phyloP scores from a whole-genome alignment of 305 asterid genomes.

The Fraxinus paxiana region DNA sequence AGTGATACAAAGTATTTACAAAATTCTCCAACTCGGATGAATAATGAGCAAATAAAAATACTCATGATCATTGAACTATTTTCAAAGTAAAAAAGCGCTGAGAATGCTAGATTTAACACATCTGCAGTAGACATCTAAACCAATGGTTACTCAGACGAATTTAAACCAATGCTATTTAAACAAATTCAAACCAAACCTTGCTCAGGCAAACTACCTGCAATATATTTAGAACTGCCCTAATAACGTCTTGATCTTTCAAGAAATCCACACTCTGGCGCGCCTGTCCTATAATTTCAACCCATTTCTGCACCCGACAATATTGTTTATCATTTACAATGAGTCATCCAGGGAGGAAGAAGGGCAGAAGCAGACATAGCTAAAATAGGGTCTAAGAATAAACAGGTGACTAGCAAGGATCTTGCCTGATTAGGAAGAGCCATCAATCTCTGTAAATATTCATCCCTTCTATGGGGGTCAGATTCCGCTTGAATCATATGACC shows the following conservation, averaged over 20 bases:
- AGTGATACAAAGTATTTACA: not conserved
- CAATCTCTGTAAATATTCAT: constrained; percentile 79
- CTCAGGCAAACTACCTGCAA: constrained; percentile 64
- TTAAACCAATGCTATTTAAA: not conserved
- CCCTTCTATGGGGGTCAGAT: constrained; percentile 81
- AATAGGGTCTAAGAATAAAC: constrained; percentile 5
- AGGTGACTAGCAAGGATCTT: constrained; percentile 17
- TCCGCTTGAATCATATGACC: constrained; percentile 95
- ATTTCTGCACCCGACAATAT: constrained; percentile 56
- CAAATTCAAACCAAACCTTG: not conserved
- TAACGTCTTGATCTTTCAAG: constrained; percentile 84
- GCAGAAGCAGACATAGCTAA: not conserved
- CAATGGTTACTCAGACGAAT: constrained; percentile 2
- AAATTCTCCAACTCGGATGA: not conserved
- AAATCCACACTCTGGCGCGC: constrained; percentile 83
- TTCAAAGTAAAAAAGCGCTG: not conserved
- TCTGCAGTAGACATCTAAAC: not conserved
- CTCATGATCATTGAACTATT: not conserved
- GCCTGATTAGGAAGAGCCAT: constrained; percentile 97
- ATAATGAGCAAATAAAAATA: not conserved
- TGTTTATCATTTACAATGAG: constrained; percentile 28
- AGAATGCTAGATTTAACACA: not conserved
- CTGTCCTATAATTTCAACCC: constrained; percentile 92
- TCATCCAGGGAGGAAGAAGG: not conserved
- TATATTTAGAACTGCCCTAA: constrained; percentile 86